Conservation (phyloP, 2,329 filamentous ascomycete species). For the Tolypocladium inflatum region DNA sequence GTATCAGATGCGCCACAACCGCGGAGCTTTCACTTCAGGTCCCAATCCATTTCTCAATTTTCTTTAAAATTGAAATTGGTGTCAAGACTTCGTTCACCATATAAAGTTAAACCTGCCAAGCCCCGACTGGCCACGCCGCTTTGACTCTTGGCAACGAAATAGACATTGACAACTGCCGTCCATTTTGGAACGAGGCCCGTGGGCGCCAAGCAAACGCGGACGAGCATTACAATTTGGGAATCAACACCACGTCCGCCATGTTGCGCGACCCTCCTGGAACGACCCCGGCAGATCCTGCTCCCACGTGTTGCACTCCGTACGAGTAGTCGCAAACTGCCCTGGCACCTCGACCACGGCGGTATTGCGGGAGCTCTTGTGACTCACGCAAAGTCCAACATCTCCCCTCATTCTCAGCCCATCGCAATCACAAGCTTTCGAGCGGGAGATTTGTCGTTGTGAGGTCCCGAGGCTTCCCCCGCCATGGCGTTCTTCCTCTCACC, state of each 20-base stretch:
- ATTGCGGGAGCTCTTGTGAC: not conserved
- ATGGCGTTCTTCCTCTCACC: not conserved
- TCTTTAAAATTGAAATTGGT: too few relatives aligned
- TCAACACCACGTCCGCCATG: not conserved
- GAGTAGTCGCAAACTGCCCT: not conserved
- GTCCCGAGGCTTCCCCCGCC: not conserved
- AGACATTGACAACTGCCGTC: not conserved
- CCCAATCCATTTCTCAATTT: too few relatives aligned
- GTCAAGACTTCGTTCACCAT: too few relatives aligned
- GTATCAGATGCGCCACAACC: too few relatives aligned
- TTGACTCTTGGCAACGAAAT: not conserved
- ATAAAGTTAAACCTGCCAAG: too few relatives aligned
- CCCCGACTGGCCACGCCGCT: too few relatives aligned
- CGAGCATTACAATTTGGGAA: not conserved
- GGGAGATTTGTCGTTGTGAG: not conserved
- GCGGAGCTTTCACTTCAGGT: too few relatives aligned
- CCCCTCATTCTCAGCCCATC: not conserved
- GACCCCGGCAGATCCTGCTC: not conserved
- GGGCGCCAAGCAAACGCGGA: not conserved
- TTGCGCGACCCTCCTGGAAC: not conserved
- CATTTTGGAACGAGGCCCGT: not conserved
- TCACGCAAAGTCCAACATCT: not conserved
- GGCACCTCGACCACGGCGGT: not conserved
- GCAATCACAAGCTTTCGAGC: not conserved
- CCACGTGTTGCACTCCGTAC: not conserved